phyloP scores from a whole-genome alignment of 495 filamentous ascomycete genomes.

The Penicillium atrosanguineum region DNA sequence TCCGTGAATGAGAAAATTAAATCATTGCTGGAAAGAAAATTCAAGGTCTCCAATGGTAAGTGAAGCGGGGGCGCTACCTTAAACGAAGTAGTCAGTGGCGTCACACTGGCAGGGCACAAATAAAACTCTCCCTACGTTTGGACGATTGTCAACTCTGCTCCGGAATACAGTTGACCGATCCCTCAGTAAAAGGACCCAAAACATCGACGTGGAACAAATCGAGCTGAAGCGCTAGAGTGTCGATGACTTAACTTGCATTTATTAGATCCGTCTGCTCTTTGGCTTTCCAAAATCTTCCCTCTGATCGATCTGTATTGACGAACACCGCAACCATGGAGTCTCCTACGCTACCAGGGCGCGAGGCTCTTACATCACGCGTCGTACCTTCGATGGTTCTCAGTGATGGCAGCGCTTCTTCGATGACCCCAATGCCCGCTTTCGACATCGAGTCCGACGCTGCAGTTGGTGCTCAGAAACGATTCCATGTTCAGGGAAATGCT shows the following conservation, averaged over 20 bases:
- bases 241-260: neutral
- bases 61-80: too few species aligned
- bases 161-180: neutral
- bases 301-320: neutral
- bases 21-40: too few species aligned
- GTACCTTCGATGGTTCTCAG: slow-evolving; percentile 61
- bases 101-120: neutral
- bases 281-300: neutral
- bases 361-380: slow-evolving; percentile 54
- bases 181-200: neutral
- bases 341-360: slow-evolving; percentile 20
- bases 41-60: too few species aligned
- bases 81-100: too few species aligned
- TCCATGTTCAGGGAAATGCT: slow-evolving; percentile 62
- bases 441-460: slow-evolving; percentile 40
- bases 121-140: neutral
- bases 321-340: neutral
- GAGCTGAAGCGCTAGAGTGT: neutral
- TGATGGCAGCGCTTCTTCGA: slow-evolving; percentile 47
- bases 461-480: slow-evolving; percentile 52
- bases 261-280: neutral
- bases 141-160: neutral
- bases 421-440: slow-evolving; percentile 44
- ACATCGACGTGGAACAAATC: neutral
- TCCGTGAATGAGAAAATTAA: neutral